Percentiles rank a stretch among this genome's conserved stretches.
Evolutionary conservation across 257 asterid genomes (phyloP).

Genomic region (Primulina huaijiensis): DNA sequence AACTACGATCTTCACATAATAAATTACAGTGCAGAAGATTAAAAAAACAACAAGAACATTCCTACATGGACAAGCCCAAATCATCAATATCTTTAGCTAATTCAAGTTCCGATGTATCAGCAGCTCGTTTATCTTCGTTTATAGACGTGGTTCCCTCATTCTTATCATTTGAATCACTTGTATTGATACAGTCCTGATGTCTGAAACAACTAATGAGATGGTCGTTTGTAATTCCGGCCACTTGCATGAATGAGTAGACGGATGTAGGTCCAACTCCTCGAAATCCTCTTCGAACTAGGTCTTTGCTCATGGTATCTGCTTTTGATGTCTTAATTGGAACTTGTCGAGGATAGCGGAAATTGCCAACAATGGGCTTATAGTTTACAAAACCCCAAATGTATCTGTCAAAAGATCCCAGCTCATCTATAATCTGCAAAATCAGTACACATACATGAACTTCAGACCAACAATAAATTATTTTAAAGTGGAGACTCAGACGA

Average conservation of each 20-base stretch:
- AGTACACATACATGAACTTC: slow-evolving; percentile 19
- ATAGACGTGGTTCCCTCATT: slow-evolving; percentile 32
- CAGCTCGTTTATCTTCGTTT: slow-evolving; percentile 40
- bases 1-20: slow-evolving; percentile 27
- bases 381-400: slow-evolving; percentile 87
- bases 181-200: slow-evolving; percentile 57
- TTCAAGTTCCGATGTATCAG: slow-evolving; percentile 45
- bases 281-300: slow-evolving; percentile 82
- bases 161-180: slow-evolving; percentile 37
- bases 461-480: slow-evolving; percentile 6
- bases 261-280: slow-evolving; percentile 98
- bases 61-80: slow-evolving; percentile 51
- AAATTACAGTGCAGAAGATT: slow-evolving; percentile 35
- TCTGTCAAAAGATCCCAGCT: slow-evolving; percentile 77
- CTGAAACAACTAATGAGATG: slow-evolving; percentile 87
- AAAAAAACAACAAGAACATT: slow-evolving; percentile 7
- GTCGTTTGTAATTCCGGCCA: slow-evolving; percentile 85
- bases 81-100: slow-evolving; percentile 55
- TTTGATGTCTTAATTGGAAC: slow-evolving; percentile 89
- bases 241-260: slow-evolving; percentile 93
- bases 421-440: slow-evolving; percentile 63
- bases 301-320: slow-evolving; percentile 92
- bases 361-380: slow-evolving; percentile 64
- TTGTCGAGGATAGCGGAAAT: slow-evolving; percentile 84
- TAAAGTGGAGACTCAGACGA: background rate